These are phyloP conservation scores for Penicillium oxalicum DNA, from an alignment of 2,329 filamentous ascomycete species.

Conservation along the genomic window DNA sequence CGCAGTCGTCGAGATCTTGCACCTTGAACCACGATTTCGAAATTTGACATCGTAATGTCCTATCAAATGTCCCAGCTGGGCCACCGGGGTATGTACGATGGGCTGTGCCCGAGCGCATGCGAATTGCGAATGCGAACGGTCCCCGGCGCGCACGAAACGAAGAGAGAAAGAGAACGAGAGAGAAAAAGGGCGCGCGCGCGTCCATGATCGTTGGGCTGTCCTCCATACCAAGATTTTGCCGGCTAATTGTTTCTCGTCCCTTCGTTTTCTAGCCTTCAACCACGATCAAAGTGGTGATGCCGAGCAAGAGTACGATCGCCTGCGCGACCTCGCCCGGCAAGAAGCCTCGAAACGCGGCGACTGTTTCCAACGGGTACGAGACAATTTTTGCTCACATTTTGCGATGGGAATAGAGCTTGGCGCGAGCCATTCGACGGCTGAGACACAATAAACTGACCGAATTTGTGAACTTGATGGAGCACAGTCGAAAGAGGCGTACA, in stretches of 20 bases:
- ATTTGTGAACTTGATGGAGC: constrained; percentile 47
- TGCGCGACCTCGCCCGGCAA: constrained; percentile 73
- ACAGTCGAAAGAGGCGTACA: constrained; percentile 62
- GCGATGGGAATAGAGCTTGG: too few species aligned
- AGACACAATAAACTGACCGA: too few species aligned
- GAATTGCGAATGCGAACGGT: constrained; percentile 9
- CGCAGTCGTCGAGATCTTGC: too few species aligned
- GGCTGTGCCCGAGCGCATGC: constrained; percentile 3
- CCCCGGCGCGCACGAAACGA: background rate
- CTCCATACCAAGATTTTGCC: too few species aligned
- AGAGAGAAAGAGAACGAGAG: too few species aligned
- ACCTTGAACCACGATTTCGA: too few species aligned
- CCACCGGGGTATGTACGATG: constrained; percentile 26
- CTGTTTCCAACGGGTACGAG: constrained; percentile 64
- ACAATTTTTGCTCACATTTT: background rate
- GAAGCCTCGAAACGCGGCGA: constrained; percentile 72
- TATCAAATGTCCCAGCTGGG: constrained; percentile 41
- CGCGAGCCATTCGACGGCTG: too few species aligned
- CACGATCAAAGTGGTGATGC: constrained; percentile 60
- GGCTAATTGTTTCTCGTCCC: background rate
- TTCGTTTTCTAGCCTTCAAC: constrained; percentile 60
- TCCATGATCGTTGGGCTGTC: background rate
- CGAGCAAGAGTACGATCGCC: constrained; percentile 86
- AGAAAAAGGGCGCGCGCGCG: background rate
- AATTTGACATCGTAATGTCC: constrained; percentile 26